Evolutionary conservation across 371 early-diverging fungal species (phyloP).

Genomic region (Mortierella sp.): DNA sequence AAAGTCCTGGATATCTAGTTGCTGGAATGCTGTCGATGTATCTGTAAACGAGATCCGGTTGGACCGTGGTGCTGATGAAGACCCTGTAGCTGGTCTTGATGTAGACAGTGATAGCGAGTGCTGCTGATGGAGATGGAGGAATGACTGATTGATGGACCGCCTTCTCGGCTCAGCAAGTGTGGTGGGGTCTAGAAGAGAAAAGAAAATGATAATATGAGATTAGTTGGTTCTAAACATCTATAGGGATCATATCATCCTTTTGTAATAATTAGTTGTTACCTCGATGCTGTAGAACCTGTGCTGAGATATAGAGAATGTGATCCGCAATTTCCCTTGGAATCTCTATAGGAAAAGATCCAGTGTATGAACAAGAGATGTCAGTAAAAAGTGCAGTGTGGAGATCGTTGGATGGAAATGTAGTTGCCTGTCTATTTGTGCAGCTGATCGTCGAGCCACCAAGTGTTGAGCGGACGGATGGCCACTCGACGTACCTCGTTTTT

Average conservation of each 20-base stretch:
- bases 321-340: conserved; percentile 38
- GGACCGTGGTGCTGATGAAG: conserved; percentile 6
- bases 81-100: not conserved
- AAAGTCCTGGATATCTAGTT: conserved; percentile 5
- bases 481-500: conserved; percentile 40
- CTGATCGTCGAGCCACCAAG: not conserved
- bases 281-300: conserved; percentile 28
- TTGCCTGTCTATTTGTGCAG: not conserved
- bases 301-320: conserved; percentile 24
- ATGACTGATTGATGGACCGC: conserved; percentile 23
- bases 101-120: too few species aligned
- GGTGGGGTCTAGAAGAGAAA: conserved; percentile 15
- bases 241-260: too few species aligned
- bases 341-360: conserved; percentile 12
- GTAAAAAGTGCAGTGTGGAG: not conserved
- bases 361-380: not conserved
- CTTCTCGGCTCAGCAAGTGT: conserved; percentile 18
- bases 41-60: conserved; percentile 3
- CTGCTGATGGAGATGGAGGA: conserved; percentile 10
- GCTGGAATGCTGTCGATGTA: conserved; percentile 2
- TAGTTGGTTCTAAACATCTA: too few species aligned
- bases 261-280: conserved; percentile 7
- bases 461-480: not conserved
- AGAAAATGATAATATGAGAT: too few species aligned
- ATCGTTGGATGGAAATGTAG: too few species aligned